Conservation (phyloP, 164 flowering plant genomes). For the Pachysandra terminalis region DNA sequence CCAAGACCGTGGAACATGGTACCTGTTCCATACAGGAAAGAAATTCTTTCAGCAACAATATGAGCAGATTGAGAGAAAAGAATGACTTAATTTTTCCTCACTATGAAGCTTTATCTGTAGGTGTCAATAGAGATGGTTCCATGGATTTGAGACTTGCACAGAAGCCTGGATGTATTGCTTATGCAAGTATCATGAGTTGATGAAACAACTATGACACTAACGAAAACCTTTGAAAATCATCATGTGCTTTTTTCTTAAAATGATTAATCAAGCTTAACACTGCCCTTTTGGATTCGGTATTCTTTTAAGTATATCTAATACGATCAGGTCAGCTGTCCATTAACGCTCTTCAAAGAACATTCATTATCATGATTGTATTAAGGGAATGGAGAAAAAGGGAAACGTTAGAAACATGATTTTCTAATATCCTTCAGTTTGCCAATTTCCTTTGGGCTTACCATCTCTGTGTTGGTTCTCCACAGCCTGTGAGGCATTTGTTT, state of each 20-base stretch:
- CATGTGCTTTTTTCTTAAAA: no score
- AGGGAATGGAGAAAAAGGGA: background rate
- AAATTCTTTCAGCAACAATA: slow-evolving; percentile 2
- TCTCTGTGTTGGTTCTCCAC: slow-evolving; percentile 95
- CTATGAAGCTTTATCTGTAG: no score
- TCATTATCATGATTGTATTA: background rate
- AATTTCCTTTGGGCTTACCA: slow-evolving; percentile 51
- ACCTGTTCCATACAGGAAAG: slow-evolving; percentile 47
- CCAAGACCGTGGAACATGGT: slow-evolving; percentile 98
- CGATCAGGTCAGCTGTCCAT: background rate
- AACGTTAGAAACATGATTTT: background rate
- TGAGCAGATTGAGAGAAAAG: background rate
- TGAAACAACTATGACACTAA: no score
- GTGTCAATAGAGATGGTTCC: no score
- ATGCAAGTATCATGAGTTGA: no score
- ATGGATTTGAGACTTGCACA: no score
- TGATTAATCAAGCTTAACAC: no score
- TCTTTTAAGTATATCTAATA: background rate
- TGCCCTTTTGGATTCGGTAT: no score
- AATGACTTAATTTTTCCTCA: background rate
- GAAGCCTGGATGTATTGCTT: no score
- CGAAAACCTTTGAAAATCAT: no score
- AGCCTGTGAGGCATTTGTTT: slow-evolving; percentile 81
- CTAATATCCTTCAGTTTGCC: no score
- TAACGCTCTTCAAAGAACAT: background rate